Base-by-base conservation (phyloP, 176 grass and related monocot species). In the Oryza coarctata region DNA sequence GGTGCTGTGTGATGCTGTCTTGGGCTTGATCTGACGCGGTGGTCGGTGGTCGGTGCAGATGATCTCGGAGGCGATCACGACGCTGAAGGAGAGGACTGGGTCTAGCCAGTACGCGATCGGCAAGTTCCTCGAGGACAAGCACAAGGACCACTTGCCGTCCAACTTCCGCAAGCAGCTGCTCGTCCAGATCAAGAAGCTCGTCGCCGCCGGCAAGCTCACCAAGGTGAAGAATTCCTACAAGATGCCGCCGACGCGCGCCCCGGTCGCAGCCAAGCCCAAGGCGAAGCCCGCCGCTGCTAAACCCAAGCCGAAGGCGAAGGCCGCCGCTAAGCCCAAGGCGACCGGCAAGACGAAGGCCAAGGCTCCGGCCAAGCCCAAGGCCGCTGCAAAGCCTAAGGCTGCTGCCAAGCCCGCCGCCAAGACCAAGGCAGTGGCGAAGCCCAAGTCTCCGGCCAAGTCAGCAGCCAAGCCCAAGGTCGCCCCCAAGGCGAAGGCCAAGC, bases 141-240 rank as follows among this genome's bases (percentile, higher is more conserved):
- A 96, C 35, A 76, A 84, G 86, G 72, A 44, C 14, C 63, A 89
- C 39, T 84, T 93, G 5, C 77, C 90, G 0, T 7, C 57, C 55
- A 90, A 90, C 83, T 93, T 91, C 88, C 81, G 80, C 31, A 96
- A 93, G 88, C 64, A 85, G 2, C 81, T 93, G 63, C 67, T 77
- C 15, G 18, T 87, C 12, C 90, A 93, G 70, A 76, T 96, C 41
- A 93, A 85, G 88, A 86, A 87, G 79, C 86, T 96, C 5, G 81
- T 87, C 68, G 83, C 94, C 12, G 52, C 60, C 27, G 94, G 90
- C 29, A 96, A 96, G 78, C 83, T 96, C 7, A 87, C 76, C 35
- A 96, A 96, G 86, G 86, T 96, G 1, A 93, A 96, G 83, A 78
- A 67, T 18, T 96, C 88, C 3, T 96, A 75, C 83, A 96, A 96